These are phyloP conservation scores for Zasmidium citrigriseum DNA, from an alignment of 2,329 filamentous ascomycete genomes.

Conservation along the genomic window DNA sequence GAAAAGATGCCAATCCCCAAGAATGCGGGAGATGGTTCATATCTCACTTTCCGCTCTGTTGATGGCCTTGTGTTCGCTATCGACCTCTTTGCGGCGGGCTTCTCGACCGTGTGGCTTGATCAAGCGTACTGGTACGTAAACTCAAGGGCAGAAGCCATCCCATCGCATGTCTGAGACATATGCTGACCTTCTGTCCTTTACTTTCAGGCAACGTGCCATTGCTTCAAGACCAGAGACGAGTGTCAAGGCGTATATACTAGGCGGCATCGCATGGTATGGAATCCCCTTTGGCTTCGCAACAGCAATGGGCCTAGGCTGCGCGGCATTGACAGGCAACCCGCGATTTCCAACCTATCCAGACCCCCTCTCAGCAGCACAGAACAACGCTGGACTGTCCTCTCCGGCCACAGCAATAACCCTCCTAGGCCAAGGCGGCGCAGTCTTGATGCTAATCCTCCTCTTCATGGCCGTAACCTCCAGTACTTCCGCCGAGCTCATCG, in stretches of 20 bases:
- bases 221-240: conserved; percentile 40
- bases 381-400: conserved; percentile 33
- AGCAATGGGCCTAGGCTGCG: conserved; percentile 48
- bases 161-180: background rate
- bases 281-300: conserved; percentile 41
- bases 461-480: conserved; percentile 37
- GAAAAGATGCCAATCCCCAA: conserved; percentile 39
- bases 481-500: conserved; percentile 40
- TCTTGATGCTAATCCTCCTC: conserved; percentile 33
- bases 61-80: conserved; percentile 47
- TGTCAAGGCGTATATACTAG: conserved; percentile 43
- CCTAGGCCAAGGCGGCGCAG: conserved; percentile 33
- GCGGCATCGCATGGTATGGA: conserved; percentile 51
- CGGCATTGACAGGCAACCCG: conserved; percentile 46
- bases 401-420: conserved; percentile 34
- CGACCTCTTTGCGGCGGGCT: conserved; percentile 31
- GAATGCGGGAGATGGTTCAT: conserved; percentile 42
- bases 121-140: conserved; percentile 1
- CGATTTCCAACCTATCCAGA: conserved; percentile 47
- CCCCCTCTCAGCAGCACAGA: conserved; percentile 28
- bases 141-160: too few relatives aligned
- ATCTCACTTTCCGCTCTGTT: conserved; percentile 43
- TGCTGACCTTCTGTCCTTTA: conserved; percentile 23
- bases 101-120: conserved; percentile 37
- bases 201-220: conserved; percentile 51